These are phyloP conservation scores for Fraxinus dipetala DNA, from an alignment of 305 asterid genomes.

Conservation along the genomic window DNA sequence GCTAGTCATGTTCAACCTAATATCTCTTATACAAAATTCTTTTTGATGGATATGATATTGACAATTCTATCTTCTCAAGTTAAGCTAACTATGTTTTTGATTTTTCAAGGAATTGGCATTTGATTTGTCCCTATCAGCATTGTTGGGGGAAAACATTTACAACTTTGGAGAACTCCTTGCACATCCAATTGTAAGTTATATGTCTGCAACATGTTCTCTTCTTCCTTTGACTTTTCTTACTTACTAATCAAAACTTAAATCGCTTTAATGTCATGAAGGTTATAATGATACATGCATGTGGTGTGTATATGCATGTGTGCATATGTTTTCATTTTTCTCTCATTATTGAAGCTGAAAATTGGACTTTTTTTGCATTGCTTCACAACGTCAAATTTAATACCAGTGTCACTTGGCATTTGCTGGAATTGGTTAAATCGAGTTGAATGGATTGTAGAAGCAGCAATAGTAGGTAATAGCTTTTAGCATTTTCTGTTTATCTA, in stretches of 20 bases:
- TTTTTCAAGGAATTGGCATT: slow-evolving; percentile 79
- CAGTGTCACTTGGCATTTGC: not conserved
- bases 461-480: not conserved
- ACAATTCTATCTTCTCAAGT: slow-evolving; percentile 6
- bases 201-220: not conserved
- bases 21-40: not conserved
- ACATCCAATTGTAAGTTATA: slow-evolving; percentile 82
- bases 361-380: not conserved
- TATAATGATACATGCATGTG: not conserved
- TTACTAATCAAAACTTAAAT: not conserved
- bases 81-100: slow-evolving; percentile 10
- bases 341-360: not conserved
- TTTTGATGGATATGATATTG: not conserved
- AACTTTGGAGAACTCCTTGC: slow-evolving; percentile 98
- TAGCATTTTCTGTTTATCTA: not conserved
- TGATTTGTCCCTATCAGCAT: slow-evolving; percentile 88
- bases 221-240: not conserved
- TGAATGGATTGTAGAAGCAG: not conserved
- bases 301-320: not conserved
- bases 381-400: not conserved
- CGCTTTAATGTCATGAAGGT: not conserved
- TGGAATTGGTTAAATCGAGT: not conserved
- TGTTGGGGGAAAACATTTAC: slow-evolving; percentile 93
- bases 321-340: not conserved
- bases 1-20: not conserved